phyloP scores from a whole-genome alignment of 2,329 filamentous ascomycete species.

The Ciborinia camelliae region DNA sequence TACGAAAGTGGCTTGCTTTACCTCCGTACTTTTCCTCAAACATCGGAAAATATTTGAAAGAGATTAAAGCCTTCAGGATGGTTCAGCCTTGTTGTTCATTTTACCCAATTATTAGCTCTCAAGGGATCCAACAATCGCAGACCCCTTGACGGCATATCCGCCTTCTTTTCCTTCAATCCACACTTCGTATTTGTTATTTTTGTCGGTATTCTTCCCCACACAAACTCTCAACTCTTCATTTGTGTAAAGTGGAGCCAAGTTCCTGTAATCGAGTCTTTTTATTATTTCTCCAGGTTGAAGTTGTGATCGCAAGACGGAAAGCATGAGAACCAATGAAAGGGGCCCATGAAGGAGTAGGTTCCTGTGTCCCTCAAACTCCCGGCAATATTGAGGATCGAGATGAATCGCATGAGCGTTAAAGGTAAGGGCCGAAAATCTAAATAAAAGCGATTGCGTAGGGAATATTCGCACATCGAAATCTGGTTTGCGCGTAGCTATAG shows the following conservation, averaged over 20 bases:
- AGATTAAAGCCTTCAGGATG: conserved; percentile 13
- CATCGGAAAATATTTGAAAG: conserved; percentile 19
- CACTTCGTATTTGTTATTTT: conserved; percentile 51
- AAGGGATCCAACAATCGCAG: conserved; percentile 32
- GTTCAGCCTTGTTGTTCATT: conserved; percentile 18
- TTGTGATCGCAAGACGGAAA: conserved; percentile 58
- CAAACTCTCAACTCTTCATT: conserved; percentile 69
- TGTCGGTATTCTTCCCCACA: conserved; percentile 47
- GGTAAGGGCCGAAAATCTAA: conserved; percentile 85
- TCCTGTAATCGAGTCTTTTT: conserved; percentile 68
- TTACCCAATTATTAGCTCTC: conserved; percentile 1
- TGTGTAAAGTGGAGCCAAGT: conserved; percentile 77
- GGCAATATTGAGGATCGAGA: conserved; percentile 69
- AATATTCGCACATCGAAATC: conserved; percentile 57
- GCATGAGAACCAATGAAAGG: conserved; percentile 71
- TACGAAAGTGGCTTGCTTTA: conserved; percentile 16
- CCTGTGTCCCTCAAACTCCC: conserved; percentile 68
- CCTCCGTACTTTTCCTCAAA: conserved; percentile 7
- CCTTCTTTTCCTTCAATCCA: conserved; percentile 63
- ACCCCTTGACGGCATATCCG: conserved; percentile 62
- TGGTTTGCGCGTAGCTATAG: conserved; percentile 37
- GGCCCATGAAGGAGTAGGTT: conserved; percentile 84
- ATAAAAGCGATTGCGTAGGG: conserved; percentile 70
- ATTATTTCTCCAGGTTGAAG: conserved; percentile 45
- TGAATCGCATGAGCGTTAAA: conserved; percentile 94